Evolutionary conservation across 73 alveolate genomes (phyloP).

Genomic region (Paramecium octaurelia): DNA sequence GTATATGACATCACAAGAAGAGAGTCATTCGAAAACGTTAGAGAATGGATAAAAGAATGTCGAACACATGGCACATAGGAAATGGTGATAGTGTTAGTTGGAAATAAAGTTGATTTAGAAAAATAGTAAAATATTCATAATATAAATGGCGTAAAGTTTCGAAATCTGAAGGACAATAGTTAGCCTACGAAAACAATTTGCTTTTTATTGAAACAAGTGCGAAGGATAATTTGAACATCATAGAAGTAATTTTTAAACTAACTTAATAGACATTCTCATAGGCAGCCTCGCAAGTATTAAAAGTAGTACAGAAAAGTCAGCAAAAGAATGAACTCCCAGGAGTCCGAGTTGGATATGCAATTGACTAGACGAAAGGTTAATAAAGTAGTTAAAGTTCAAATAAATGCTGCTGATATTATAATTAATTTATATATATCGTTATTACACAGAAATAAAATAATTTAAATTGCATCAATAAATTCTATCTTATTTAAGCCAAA

Average conservation of each 20-base stretch:
- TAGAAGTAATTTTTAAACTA: constrained; percentile 46
- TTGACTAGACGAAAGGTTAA: not conserved
- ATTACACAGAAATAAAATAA: constrained; percentile 75
- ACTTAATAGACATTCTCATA: not conserved
- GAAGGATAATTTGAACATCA: constrained; percentile 65
- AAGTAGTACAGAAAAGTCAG: not conserved
- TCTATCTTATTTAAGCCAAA: constrained; percentile 70
- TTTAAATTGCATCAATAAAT: constrained; percentile 74
- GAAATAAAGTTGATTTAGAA: constrained; percentile 66
- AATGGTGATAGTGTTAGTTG: constrained; percentile 59
- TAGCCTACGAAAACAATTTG: constrained; percentile 76
- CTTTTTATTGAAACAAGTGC: constrained; percentile 85
- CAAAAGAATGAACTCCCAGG: not conserved
- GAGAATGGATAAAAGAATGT: constrained; percentile 68
- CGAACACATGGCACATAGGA: constrained; percentile 55
- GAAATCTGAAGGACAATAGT: constrained; percentile 71
- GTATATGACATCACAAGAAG: constrained; percentile 88
- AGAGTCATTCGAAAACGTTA: constrained; percentile 64
- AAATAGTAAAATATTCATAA: not conserved
- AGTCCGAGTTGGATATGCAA: not conserved
- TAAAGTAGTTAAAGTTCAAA: not conserved
- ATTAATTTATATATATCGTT: constrained; percentile 66
- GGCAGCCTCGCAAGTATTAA: not conserved
- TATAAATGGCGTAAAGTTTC: constrained; percentile 66
- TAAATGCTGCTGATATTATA: not conserved